Base-by-base conservation (phyloP, 345 rosid genomes). In the Hibiscus syriacus region DNA sequence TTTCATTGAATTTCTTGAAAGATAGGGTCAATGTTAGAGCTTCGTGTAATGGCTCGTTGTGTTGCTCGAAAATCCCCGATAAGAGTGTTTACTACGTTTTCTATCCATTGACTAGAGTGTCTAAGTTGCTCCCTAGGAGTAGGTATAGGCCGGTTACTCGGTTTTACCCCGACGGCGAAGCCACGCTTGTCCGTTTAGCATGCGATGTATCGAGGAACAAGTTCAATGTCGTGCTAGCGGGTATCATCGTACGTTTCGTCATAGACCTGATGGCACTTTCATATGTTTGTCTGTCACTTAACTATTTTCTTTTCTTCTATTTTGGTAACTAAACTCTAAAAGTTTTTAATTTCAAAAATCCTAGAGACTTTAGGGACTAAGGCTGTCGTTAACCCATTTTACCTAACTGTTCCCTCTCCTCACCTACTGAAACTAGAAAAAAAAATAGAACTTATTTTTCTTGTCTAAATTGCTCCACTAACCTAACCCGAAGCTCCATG, bases 111-210 rank as follows among this genome's bases (percentile, higher is more conserved):
- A 92, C 98, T 22, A 82, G 90, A 76, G 88, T 88, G 74, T 83
- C 29, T 73, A 80, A 68, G 71, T 41, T 70, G 74, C 85, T 93
- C 58, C 97, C 97, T 12, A 87, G 57, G 78, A 83, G 79, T 61
- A 68, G 94, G 55, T 94, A 86, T 57, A 84, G 96, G 68, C 87
- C 80, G 6, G 74, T 93, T 5, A 88, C 88, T 61, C 70, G 93
- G 70, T 88, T 93, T 78, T 81, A 85, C 76, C 98, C 98, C 0
- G 84, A 86, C 57, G 93, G 89, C 3, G 96, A 93, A 46, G 92
- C 98, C 6, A 79, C 89, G 34, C 84, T 93, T 16, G 94, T 90
- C 54, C 97, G 96, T 17, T 77, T 93, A 48, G 94, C 86, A 59
- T 87, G 90, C 38, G 81, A 82, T 52, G 41, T 80, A 8, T 30